These are phyloP conservation scores for Dioscorea zingiberensis DNA, from an alignment of 106 monocot genomes.

Conservation along the genomic window DNA sequence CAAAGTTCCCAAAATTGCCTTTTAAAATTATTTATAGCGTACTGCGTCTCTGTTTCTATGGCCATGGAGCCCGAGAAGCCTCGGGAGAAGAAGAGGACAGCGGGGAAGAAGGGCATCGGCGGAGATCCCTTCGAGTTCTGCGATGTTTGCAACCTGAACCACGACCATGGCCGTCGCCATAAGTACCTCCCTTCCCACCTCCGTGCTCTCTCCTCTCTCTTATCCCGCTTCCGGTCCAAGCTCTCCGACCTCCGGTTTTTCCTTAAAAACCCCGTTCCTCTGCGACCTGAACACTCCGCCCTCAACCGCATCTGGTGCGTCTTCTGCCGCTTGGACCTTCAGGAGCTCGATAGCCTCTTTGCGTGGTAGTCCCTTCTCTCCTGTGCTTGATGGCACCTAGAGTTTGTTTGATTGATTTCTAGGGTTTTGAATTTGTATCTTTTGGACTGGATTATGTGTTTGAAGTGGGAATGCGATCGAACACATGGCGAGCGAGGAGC, in stretches of 20 bases:
- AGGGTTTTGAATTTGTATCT: neutral
- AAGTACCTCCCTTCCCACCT: constrained; percentile 53
- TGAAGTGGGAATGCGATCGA: constrained; percentile 51
- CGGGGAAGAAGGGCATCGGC: constrained; percentile 9
- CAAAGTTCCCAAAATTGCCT: no score
- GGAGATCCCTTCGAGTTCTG: constrained; percentile 55
- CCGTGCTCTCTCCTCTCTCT: constrained; percentile 41
- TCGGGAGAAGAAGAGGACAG: constrained; percentile 10
- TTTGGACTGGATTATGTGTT: neutral
- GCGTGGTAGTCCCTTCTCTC: constrained; percentile 33
- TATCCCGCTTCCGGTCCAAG: constrained; percentile 59
- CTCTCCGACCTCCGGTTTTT: constrained; percentile 44
- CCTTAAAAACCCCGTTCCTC: constrained; percentile 35
- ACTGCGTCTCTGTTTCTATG: no score
- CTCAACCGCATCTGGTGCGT: constrained; percentile 66
- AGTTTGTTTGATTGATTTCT: constrained; percentile 1
- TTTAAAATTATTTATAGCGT: no score
- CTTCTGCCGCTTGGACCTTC: constrained; percentile 62
- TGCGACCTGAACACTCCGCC: constrained; percentile 26
- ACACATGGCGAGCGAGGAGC: constrained; percentile 67
- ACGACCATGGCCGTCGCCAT: constrained; percentile 88
- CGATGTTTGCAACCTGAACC: constrained; percentile 75
- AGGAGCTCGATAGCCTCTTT: constrained; percentile 36
- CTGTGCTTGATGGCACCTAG: neutral
- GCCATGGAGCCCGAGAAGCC: no score